Base-by-base conservation (phyloP, 2,329 filamentous ascomycete genomes). In the Rosellinia necatrix region DNA sequence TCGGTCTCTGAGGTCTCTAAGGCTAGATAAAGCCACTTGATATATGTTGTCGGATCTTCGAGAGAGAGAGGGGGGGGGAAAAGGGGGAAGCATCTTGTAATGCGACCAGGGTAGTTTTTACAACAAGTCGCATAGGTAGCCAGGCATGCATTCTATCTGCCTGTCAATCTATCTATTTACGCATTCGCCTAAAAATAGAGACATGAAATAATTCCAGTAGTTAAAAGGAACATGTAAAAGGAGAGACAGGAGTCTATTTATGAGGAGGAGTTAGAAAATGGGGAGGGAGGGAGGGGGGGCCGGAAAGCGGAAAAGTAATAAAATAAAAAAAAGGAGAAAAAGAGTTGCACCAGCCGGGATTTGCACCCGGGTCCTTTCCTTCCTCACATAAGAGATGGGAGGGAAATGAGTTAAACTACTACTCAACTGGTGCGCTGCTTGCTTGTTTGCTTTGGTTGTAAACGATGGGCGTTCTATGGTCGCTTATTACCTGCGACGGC, bases 341-440 rank as follows among this genome's bases (percentile, higher is more conserved):
- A 54, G 13, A 12, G 15, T 42, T 70, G 66, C 67, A 61, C 38
- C 63, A 51, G 56, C 64, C 66, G 65, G 65, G 68, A 69, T 64
- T 71, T 64, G 68, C 66, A 71, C 68, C 64, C 68, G 51, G 62
- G 68, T 67, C 61, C 56, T 60, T 67, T 62, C 67, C 63, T 66
- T 56, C 47, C 53, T 51, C n/a, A 13, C 15, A 15, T 2, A 6
- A 3, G 13, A 2, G 13, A 46, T 51, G 66, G 66, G 65, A 65
- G 65, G 61, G 64, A 63, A 68, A 60, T 53, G 58, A 63, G 65
- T 66, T 69, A 65, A n/a, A 70, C 68, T 69, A 63, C 68, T 70
- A 65, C 66, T 63, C 53, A 56, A 48, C 60, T 62, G 61, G 49
- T 47, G 49, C 53, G n/a, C n/a, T n/a, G n/a, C n/a, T n/a, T n/a